A percentile compares a stretch with the other conserved stretches of the same genome.
Conservation (phyloP, 2,329 filamentous ascomycete species). For the Fusarium mundagurra region DNA sequence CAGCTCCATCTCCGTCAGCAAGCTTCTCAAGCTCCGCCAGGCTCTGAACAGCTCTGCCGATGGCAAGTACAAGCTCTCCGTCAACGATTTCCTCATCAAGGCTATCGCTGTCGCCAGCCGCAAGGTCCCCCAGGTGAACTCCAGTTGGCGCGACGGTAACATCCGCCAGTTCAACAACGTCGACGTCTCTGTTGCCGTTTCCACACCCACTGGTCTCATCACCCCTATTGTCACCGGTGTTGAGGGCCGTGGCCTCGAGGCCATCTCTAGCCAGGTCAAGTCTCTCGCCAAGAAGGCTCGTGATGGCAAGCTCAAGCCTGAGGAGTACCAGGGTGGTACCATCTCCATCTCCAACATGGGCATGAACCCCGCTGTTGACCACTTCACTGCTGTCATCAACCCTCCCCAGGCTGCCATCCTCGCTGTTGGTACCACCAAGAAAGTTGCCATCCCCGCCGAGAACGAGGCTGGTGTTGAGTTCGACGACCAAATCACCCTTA, state of each 20-base stretch:
- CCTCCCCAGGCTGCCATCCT: conserved; percentile 96
- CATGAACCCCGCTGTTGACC: conserved; percentile 96
- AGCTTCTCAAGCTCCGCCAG: conserved; percentile 95
- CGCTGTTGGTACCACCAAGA: conserved; percentile 93
- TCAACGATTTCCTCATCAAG: conserved; percentile 99
- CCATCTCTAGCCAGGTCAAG: conserved; percentile 91
- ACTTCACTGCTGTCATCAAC: conserved; percentile 99
- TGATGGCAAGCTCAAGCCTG: conserved; percentile 98
- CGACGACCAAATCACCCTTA: conserved; percentile 97
- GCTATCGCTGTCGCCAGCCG: conserved; percentile 86
- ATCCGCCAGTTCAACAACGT: conserved; percentile 95
- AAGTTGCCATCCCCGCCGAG: conserved; percentile 90
- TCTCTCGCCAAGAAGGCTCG: conserved; percentile 95
- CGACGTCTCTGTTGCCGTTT: conserved; percentile 94
- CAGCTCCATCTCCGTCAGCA: conserved; percentile 87
- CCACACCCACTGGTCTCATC: conserved; percentile 93
- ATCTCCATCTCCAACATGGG: conserved; percentile 99
- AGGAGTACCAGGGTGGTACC: conserved; percentile 98
- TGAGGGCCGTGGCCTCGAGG: conserved; percentile 84
- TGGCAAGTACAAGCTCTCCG: conserved; percentile 98
- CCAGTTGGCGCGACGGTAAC: conserved; percentile 88
- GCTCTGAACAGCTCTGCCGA: conserved; percentile 89
- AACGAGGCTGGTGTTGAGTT: conserved; percentile 83
- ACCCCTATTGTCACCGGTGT: conserved; percentile 96
- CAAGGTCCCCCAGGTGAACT: conserved; percentile 96